Percentiles rank a stretch among this genome's conserved stretches.
Evolutionary conservation across 2,329 filamentous ascomycete genomes (phyloP).

Genomic region (Hyphodiscus sp.): DNA sequence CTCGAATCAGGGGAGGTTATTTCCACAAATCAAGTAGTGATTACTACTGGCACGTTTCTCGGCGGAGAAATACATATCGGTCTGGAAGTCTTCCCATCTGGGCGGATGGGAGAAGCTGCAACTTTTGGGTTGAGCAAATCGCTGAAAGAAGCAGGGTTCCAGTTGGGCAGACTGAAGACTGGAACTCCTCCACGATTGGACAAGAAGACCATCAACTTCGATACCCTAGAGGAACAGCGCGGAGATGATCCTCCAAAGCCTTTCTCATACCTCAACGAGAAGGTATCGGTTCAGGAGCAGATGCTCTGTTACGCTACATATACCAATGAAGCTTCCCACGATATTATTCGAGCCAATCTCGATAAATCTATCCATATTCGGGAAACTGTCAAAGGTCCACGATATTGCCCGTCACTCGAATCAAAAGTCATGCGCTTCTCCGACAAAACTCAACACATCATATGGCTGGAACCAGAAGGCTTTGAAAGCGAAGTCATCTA

Average conservation of each 20-base stretch:
- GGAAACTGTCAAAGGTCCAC: conserved; percentile 86
- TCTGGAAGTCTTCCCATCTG: conserved; percentile 74
- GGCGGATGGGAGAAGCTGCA: conserved; percentile 88
- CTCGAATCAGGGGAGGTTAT: conserved; percentile 84
- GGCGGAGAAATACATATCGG: conserved; percentile 97
- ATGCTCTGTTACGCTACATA: conserved; percentile 81
- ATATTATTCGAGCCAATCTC: conserved; percentile 81
- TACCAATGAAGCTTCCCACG: conserved; percentile 77
- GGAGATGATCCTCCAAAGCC: conserved; percentile 83
- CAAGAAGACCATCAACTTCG: conserved; percentile 74
- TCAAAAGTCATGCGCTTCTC: conserved; percentile 87
- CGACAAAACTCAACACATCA: conserved; percentile 73
- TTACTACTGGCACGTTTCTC: conserved; percentile 93
- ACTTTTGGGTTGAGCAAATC: conserved; percentile 92
- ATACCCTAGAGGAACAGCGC: conserved; percentile 60
- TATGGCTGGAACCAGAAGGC: conserved; percentile 96
- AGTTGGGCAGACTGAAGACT: conserved; percentile 86
- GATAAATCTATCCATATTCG: conserved; percentile 95
- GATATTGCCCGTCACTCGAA: conserved; percentile 93
- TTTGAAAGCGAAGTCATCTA: conserved; percentile 88
- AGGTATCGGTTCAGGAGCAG: conserved; percentile 73
- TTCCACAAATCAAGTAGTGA: conserved; percentile 73
- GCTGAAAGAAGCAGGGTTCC: conserved; percentile 79
- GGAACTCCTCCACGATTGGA: conserved; percentile 88
- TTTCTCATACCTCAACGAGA: conserved; percentile 83